These are phyloP conservation scores for Pleurostoma richardsiae DNA, from an alignment of 2,329 filamentous ascomycete genomes.

Conservation along the genomic window DNA sequence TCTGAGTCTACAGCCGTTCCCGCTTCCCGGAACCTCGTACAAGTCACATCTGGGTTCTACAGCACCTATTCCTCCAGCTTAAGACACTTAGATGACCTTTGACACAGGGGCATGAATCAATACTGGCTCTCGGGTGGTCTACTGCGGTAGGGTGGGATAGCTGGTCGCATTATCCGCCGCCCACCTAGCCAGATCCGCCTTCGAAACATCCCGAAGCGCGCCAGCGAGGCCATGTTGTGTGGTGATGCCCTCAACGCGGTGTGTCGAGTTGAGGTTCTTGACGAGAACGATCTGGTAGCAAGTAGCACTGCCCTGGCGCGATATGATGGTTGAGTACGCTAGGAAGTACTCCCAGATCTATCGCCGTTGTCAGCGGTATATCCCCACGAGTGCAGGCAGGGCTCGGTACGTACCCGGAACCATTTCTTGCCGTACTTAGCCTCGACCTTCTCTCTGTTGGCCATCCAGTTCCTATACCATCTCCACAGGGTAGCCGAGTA, in stretches of 20 bases:
- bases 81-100: too few relatives aligned
- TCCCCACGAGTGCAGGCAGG: neutral
- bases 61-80: too few relatives aligned
- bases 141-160: too few relatives aligned
- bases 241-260: constrained; percentile 70
- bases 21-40: too few relatives aligned
- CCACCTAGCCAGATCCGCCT: constrained; percentile 26
- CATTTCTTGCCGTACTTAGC: constrained; percentile 93
- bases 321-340: constrained; percentile 77
- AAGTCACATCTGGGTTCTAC: too few relatives aligned
- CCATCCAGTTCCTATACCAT: constrained; percentile 99
- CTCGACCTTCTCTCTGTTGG: constrained; percentile 84
- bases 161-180: constrained; percentile 18
- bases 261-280: constrained; percentile 86
- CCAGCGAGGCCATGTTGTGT: constrained; percentile 65
- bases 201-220: constrained; percentile 37
- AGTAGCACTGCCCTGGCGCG: constrained; percentile 76
- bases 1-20: too few relatives aligned
- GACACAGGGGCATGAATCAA: too few relatives aligned
- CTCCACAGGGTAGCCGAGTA: constrained; percentile 96
- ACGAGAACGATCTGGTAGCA: constrained; percentile 84
- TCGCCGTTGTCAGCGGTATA: neutral
- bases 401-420: constrained; percentile 72
- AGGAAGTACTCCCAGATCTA: constrained; percentile 92
- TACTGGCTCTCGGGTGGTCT: too few relatives aligned